Evolutionary conservation across 331 rosid genomes (phyloP).

Genomic region (Phaseolus coccineus): DNA sequence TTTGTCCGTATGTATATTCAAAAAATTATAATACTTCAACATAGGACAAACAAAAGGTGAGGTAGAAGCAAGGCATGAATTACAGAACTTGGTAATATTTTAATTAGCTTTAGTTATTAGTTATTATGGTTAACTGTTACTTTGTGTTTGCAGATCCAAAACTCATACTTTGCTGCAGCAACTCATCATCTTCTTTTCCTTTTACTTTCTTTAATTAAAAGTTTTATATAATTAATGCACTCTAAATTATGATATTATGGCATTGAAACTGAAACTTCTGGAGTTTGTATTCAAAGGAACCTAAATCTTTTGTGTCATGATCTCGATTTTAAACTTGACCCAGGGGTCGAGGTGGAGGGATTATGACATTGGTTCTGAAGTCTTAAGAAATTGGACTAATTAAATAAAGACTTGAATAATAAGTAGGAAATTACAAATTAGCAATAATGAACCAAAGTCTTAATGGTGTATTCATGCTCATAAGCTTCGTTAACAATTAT

Average conservation of each 20-base stretch:
- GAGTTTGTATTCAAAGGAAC: background rate
- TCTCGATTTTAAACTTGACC: background rate
- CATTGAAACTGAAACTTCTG: conserved; percentile 1
- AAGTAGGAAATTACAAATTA: background rate
- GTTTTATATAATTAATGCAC: conserved; percentile 13
- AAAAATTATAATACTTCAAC: conserved; percentile 2
- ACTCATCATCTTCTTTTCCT: background rate
- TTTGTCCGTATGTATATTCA: conserved; percentile 16
- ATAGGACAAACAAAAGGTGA: conserved; percentile 35
- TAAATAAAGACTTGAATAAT: background rate
- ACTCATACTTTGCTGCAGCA: background rate
- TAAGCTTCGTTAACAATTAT: background rate
- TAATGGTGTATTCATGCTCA: background rate
- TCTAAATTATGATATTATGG: background rate
- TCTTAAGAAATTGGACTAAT: background rate
- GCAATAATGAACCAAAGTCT: conserved; percentile 11
- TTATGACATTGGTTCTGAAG: background rate
- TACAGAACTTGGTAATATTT: background rate
- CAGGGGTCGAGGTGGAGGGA: background rate
- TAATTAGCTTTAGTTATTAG: background rate
- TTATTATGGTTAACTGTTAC: conserved; percentile 41
- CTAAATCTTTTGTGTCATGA: background rate
- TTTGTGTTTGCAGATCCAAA: conserved; percentile 5
- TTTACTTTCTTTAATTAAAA: conserved; percentile 21
- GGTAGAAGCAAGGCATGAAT: conserved; percentile 48